phyloP scores from a whole-genome alignment of 192 early-diverging fungal genomes.

The Podila epigama region DNA sequence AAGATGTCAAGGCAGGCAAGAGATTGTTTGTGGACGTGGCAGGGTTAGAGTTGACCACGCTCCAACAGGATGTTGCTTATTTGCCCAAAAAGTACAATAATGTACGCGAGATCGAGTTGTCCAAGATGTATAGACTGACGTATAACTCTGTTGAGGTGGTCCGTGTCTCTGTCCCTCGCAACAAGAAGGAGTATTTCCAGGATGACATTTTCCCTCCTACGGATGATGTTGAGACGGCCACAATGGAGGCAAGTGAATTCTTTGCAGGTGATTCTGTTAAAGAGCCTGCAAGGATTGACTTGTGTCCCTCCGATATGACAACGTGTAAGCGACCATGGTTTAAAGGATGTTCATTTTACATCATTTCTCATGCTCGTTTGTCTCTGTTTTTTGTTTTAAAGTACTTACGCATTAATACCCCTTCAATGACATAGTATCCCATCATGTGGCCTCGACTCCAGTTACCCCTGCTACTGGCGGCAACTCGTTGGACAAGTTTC shows the following conservation, averaged over 20 bases:
- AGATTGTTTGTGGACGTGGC: conserved; percentile 57
- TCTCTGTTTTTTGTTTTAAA: background rate
- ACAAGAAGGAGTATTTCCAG: conserved; percentile 89
- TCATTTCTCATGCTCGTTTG: background rate
- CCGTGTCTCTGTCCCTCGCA: conserved; percentile 79
- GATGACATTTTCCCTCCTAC: conserved; percentile 86
- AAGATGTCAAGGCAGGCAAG: conserved; percentile 11
- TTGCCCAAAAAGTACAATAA: conserved; percentile 74
- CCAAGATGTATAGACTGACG: conserved; percentile 72
- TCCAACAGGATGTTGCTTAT: conserved; percentile 76
- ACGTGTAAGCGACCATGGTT: conserved; percentile 35
- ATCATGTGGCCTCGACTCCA: conserved; percentile 20
- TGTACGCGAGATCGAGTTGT: conserved; percentile 74
- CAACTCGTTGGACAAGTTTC: conserved; percentile 39
- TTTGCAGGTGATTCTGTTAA: conserved; percentile 34
- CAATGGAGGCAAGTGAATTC: conserved; percentile 65
- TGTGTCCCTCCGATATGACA: conserved; percentile 36
- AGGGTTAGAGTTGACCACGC: conserved; percentile 63
- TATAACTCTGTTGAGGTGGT: conserved; percentile 73
- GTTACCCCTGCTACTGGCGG: conserved; percentile 10
- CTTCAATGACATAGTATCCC: conserved; percentile 13
- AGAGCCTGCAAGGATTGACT: conserved; percentile 1
- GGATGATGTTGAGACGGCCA: conserved; percentile 57
- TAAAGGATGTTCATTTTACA: background rate
- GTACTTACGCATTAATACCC: too few relatives aligned